Evolutionary conservation across 306 rosid species (phyloP), one percentile per base, ranked within the genome.

Genomic region (Fragaria iinumae): DNA sequence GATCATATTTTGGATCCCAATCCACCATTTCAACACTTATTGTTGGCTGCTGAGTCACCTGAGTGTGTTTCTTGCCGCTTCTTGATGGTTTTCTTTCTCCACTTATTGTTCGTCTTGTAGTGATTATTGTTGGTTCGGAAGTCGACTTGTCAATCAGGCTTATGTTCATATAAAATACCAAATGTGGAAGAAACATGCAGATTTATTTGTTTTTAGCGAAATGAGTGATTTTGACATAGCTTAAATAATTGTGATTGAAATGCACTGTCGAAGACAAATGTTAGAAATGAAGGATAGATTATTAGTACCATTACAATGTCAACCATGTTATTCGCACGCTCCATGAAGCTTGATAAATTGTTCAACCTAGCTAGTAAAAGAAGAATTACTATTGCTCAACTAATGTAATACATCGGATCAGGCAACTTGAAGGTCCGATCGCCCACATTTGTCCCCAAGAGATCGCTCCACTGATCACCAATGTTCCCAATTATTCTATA

Each of bases 391-490:
- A 16, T 32, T 14, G 11, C 5, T 90, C 63, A 88, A 71, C 84
- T 76, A n/a, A 87, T 70, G 77, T 89, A 91, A 48, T 88, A 89
- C 79, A 89, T 1, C 0, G 97, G 94, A 76, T 91, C 86, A 8
- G 94, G 97, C 5, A 91, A 53, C 82, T 91, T 91, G 73, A 89
- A 91, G 41, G 91, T 89, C 49, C 92, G 86, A 3, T 69, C 0
- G 21, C 92, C 97, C 0, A 34, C 71, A 27, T 41, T 56, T 3
- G 53, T 64, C 5, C 94, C 97, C 49, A 89, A 56, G 1, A 89
- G 49, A 53, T 91, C 94, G 32, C 89, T 91, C 92, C 94, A 89
- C 75, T 91, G 97, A 29, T 91, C 97, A 0, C 97, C 92, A 0
- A 75, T 80, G 81, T 88, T 91, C 20, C 94, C 97, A 62, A 88